Base-by-base conservation (phyloP, 768 basidiomycete genomes). In the Pseudohyphozyma bogoriensis region DNA sequence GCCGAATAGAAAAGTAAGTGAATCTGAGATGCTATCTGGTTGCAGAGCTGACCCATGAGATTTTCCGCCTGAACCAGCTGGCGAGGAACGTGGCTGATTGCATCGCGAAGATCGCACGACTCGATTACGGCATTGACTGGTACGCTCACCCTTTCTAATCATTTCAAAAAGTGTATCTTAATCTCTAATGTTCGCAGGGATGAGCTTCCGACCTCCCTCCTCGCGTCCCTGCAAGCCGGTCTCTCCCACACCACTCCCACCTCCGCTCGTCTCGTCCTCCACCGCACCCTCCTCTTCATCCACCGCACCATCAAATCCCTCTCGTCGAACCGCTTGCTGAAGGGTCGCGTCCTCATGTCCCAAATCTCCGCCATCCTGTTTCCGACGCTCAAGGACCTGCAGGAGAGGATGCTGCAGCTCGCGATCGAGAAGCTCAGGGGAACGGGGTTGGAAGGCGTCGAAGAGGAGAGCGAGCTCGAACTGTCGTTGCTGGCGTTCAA, bases 71-170 rank as follows among this genome's bases (percentile, higher is more conserved):
- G 28, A 45, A 31, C 58, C 71, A 89, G 89, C 85, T 92, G 60
- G 82, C 86, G 22, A 79, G 85, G 58, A 87, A 82, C 69, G 87
- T 90, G 62, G 80, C 86, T 63, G 69, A 85, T 33, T 82, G 87
- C 29, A 78, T 88, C 12, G 78, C 82, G 16, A 91, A 84, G 71
- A 81, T 91, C 54, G 85, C 87, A 10, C 81, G 90, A 35, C 72
- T 79, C 26, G 90, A 93, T 68, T 89, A 81, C 71, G 86, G 87
- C 12, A 73, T 69, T 35, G 78, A 78, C 40, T 92, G 89, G 89
- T 85, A 24, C 51, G 70, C 60, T 77, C 72, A 26, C 26, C 13
- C 28, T 29, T 31, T 4, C 31, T 18, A 12, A 18, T 15, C 47
- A n/a, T n/a, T n/a, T n/a, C n/a, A n/a, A n/a, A n/a, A n/a, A n/a